Percentiles rank a stretch among this genome's conserved stretches.
phyloP scores from a whole-genome alignment of 2,329 filamentous ascomycete genomes.

The Calonectria henricotiae region DNA sequence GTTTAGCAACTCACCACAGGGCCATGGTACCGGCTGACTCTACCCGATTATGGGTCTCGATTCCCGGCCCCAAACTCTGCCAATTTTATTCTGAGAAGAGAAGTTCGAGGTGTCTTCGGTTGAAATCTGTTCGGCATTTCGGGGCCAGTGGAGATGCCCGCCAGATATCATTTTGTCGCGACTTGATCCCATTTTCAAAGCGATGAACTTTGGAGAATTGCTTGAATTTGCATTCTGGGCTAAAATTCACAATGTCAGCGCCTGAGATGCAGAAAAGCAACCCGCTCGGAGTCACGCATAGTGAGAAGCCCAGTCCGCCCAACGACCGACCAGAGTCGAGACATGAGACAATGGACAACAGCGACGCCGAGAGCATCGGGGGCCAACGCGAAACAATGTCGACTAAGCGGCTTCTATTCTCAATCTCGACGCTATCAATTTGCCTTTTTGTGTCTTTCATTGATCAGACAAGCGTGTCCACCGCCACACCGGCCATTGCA shows the following conservation, averaged over 20 bases:
- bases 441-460: conserved; percentile 56
- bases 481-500: conserved; percentile 2
- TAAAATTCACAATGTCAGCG: not conserved
- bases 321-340: not conserved
- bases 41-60: conserved; percentile 21
- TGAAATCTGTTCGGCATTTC: not conserved
- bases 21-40: conserved; percentile 2
- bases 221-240: not conserved
- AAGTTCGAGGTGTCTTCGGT: not conserved
- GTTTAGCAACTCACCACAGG: not conserved
- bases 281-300: too few relatives aligned
- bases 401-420: conserved; percentile 54
- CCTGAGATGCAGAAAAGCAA: not conserved
- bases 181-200: not conserved
- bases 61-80: conserved; percentile 6
- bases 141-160: not conserved
- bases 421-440: conserved; percentile 53
- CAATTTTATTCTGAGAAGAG: not conserved
- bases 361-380: conserved; percentile 49
- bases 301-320: not conserved
- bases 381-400: conserved; percentile 58
- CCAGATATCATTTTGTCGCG: not conserved
- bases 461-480: conserved; percentile 13
- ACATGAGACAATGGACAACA: conserved; percentile 39
- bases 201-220: not conserved